Evolutionary conservation across 768 basidiomycete genomes (phyloP), one percentile per base, ranked within the genome.

Genomic region (Sutorius australiensis): DNA sequence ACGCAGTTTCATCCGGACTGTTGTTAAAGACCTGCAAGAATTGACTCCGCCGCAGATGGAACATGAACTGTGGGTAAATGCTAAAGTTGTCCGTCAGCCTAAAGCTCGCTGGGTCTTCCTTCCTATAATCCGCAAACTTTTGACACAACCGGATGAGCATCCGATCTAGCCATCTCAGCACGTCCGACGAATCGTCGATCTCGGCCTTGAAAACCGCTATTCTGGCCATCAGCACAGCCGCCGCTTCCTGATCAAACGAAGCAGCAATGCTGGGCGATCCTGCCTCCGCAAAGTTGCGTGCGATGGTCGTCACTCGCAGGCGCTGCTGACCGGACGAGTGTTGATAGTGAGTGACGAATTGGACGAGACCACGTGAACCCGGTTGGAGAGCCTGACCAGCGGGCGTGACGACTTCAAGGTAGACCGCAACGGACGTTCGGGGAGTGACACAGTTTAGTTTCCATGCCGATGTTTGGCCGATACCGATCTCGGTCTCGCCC

Each of bases 31-130:
- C 95, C 73, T 99, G 97, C 68, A 99, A 77, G 77, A 99, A 98
- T 73, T 98, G 95, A 79, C 91, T 93, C 68, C 97, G 77, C 54
- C 95, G 80, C 56, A 99, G 72, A 73, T 99, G 97, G 86, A 98
- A 99, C 97, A 98, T 99, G 77, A 99, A 99, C 67, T 98, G 97
- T 14, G 97, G 97, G 70, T 99, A 99, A 63, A 99, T 98, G 68
- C 90, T 91, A 73, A 99, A 98, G 72, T 97, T 97, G 68, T 97
- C 93, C 51, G 84, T 79, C 59, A 99, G 77, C 61, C 93, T 79
- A 81, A 99, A 98, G 67, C 88, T 92, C 34, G 85, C 81, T 10
- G 97, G 90, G 67, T 98, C 97, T 72, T 98, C 97, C 75, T 98
- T 98, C 63, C 95, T 77, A 67, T 98, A 99, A 67, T 98, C 95